A percentile compares a stretch with the other conserved stretches of the same genome.
These are phyloP conservation scores for Scenedesmus sp. DNA, from an alignment of 163 green algal species.

Conservation along the genomic window DNA sequence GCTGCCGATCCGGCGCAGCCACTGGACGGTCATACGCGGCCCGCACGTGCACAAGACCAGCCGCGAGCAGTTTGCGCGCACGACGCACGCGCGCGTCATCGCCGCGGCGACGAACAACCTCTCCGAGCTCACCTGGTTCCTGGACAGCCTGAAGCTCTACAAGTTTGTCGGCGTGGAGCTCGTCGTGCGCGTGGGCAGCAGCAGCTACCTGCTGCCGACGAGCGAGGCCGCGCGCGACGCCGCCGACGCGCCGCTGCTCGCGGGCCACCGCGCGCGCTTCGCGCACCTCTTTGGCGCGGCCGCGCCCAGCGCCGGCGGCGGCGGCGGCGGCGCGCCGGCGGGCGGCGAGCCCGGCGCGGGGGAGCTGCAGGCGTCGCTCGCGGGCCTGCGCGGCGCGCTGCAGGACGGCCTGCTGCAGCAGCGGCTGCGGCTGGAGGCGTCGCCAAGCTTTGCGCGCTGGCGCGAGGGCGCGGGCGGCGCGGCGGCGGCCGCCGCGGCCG, in stretches of 20 bases:
- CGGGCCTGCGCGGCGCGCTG: constrained; percentile 3
- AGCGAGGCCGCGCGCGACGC: constrained; percentile 1
- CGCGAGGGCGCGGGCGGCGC: constrained; percentile 26
- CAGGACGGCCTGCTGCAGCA: constrained; percentile 26
- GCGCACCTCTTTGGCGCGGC: constrained; percentile 7
- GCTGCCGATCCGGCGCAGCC: constrained; percentile 26
- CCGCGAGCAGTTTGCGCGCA: constrained; percentile 63
- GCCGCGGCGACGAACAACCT: constrained; percentile 33
- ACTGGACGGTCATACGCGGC: constrained; percentile 56
- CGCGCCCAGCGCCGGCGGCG: background rate
- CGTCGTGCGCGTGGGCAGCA: constrained; percentile 39
- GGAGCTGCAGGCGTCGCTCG: constrained; percentile 9
- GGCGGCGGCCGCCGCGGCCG: constrained; percentile 1
- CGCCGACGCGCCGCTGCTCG: constrained; percentile 25
- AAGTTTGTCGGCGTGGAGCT: constrained; percentile 59
- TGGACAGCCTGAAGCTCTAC: constrained; percentile 60
- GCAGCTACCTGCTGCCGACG: constrained; percentile 48
- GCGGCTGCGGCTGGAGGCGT: constrained; percentile 4
- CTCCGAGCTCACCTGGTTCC: constrained; percentile 54
- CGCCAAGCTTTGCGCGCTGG: no score
- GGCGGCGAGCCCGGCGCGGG: no score
- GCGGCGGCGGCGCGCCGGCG: no score
- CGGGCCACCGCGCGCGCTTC: constrained; percentile 33
- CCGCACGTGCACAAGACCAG: constrained; percentile 61
- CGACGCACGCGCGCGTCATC: constrained; percentile 50